A percentile compares a stretch with the other conserved stretches of the same genome.
Evolutionary conservation across 2,329 filamentous ascomycete species (phyloP).

Genomic region (Rhinocladiella similis): DNA sequence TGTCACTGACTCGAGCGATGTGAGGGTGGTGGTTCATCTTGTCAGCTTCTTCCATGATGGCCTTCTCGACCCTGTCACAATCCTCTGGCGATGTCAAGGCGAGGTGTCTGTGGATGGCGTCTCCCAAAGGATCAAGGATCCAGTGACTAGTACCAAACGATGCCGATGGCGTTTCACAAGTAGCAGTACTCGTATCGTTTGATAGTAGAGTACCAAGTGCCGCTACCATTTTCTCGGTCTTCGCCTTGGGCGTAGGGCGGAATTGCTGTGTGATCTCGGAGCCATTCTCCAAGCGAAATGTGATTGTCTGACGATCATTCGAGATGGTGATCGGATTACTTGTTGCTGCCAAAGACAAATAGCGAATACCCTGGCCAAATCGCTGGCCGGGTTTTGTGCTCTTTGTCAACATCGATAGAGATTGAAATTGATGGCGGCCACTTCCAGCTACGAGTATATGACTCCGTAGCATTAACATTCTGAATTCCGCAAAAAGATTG

Average conservation of each 20-base stretch:
- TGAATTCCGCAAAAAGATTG: no score
- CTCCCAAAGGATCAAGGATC: slow-evolving; percentile 25
- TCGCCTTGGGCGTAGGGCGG: slow-evolving; percentile 18
- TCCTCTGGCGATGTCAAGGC: slow-evolving; percentile 12
- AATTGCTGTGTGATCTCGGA: slow-evolving; percentile 11
- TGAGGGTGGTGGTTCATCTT: slow-evolving; percentile 29
- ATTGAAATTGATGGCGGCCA: no score
- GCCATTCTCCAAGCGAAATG: slow-evolving; percentile 12
- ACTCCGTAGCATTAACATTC: no score
- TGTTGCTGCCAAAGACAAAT: neutral
- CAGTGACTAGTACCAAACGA: slow-evolving; percentile 16
- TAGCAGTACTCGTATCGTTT: neutral
- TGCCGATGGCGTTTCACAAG: neutral
- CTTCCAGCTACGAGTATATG: no score
- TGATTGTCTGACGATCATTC: slow-evolving; percentile 13
- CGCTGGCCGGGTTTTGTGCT: no score
- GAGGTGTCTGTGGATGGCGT: slow-evolving; percentile 26
- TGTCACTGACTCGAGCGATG: slow-evolving; percentile 11
- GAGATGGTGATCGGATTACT: slow-evolving; percentile 13
- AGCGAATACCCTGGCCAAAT: no score
- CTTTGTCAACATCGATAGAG: no score
- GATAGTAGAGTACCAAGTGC: slow-evolving; percentile 12
- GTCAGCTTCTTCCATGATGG: slow-evolving; percentile 19
- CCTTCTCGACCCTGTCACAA: slow-evolving; percentile 4
- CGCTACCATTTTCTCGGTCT: slow-evolving; percentile 12